These are phyloP conservation scores for Hanseniaspora occidentalis DNA, from an alignment of 805 yeast species.

Conservation along the genomic window DNA sequence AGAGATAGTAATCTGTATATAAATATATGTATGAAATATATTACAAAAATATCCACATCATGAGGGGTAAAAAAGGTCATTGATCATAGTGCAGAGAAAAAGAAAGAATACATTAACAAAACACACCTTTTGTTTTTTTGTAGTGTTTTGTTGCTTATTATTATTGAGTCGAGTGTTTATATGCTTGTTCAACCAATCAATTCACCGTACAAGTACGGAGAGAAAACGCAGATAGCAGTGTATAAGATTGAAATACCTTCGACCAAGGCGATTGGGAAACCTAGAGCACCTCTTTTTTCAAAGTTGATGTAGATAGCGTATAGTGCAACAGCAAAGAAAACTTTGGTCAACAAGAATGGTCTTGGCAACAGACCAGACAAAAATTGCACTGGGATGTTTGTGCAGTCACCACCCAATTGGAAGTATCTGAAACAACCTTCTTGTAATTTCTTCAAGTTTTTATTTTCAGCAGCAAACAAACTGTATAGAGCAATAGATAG, in stretches of 20 bases:
- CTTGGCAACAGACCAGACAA: slow-evolving; percentile 70
- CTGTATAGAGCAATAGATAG: slow-evolving; percentile 83
- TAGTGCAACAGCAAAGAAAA: slow-evolving; percentile 84
- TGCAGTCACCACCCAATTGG: slow-evolving; percentile 70
- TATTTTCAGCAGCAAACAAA: slow-evolving; percentile 75
- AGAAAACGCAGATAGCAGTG: slow-evolving; percentile 67
- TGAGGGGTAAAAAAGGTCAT: too few relatives aligned
- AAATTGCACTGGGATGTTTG: slow-evolving; percentile 68
- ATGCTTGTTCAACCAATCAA: slow-evolving; percentile 23
- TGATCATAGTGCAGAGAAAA: too few relatives aligned
- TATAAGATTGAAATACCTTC: slow-evolving; percentile 57
- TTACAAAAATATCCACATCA: too few relatives aligned
- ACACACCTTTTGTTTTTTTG: too few relatives aligned
- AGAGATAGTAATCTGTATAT: too few relatives aligned
- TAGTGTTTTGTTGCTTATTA: background rate
- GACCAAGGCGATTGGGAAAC: slow-evolving; percentile 57
- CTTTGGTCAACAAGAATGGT: slow-evolving; percentile 65
- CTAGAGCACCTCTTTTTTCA: slow-evolving; percentile 45
- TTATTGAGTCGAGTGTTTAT: too few relatives aligned
- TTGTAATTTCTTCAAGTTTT: slow-evolving; percentile 57
- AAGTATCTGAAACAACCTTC: slow-evolving; percentile 84
- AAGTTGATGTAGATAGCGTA: slow-evolving; percentile 67
- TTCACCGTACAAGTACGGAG: slow-evolving; percentile 61
- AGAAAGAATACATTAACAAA: too few relatives aligned
- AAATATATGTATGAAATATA: too few relatives aligned